Conservation (phyloP, 176 grass and related monocot genomes). For the Hordeum marinum region DNA sequence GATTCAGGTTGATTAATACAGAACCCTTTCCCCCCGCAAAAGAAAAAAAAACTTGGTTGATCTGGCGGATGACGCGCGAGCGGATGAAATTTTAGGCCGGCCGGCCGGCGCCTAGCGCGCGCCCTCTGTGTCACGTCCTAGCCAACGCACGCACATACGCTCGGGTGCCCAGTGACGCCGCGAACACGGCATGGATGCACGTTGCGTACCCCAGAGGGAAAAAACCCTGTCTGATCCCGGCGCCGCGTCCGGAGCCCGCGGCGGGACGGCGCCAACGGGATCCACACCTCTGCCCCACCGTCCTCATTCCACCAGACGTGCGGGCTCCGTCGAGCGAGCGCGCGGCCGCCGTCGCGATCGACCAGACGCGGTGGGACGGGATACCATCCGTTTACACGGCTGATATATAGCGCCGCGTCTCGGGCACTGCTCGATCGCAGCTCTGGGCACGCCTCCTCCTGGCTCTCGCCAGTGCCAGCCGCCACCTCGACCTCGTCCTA, state of each 20-base stretch:
- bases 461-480: neutral
- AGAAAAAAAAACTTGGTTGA: no score
- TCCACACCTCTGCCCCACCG: slow-evolving; percentile 15
- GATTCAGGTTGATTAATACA: no score
- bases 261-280: slow-evolving; percentile 5
- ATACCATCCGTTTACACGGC: neutral
- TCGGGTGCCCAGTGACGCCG: neutral
- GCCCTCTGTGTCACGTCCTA: neutral
- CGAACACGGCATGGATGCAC: slow-evolving; percentile 4
- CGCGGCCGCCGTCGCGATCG: neutral
- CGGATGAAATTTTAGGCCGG: no score
- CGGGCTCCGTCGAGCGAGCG: neutral
- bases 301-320: neutral
- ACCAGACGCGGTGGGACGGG: neutral
- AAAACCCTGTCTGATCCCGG: neutral
- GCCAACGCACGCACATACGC: neutral
- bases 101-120: no score
- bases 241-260: slow-evolving; percentile 33
- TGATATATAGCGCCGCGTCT: neutral
- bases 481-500: neutral
- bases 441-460: neutral
- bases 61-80: no score
- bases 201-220: neutral
- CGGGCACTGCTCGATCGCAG: neutral
- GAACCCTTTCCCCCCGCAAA: no score